Evolutionary conservation across 106 monocot genomes (phyloP).

Genomic region (Narthecium ossifragum): DNA sequence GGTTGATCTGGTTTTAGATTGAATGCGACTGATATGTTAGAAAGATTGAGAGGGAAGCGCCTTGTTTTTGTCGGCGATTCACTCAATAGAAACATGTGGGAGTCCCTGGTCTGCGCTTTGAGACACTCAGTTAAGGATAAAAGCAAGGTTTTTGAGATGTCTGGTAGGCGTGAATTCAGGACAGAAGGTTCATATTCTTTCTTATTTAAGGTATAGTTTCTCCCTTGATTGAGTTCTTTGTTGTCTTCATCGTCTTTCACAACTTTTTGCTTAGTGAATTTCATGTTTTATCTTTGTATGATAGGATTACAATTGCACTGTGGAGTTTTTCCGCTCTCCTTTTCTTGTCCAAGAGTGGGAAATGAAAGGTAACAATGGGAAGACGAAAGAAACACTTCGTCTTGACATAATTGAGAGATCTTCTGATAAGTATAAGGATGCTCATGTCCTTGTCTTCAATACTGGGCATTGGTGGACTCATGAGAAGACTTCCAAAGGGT

Average conservation of each 20-base stretch:
- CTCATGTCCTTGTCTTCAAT: slow-evolving; percentile 73
- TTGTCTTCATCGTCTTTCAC: too few relatives aligned
- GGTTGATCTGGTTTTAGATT: slow-evolving; percentile 35
- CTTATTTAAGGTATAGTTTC: slow-evolving; percentile 45
- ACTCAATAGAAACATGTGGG: slow-evolving; percentile 96
- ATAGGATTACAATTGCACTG: slow-evolving; percentile 67
- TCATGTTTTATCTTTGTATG: neutral
- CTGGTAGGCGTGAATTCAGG: slow-evolving; percentile 61
- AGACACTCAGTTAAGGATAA: slow-evolving; percentile 68
- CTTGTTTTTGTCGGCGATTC: slow-evolving; percentile 91
- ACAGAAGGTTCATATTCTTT: slow-evolving; percentile 82
- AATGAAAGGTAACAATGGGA: slow-evolving; percentile 35
- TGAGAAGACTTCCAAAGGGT: slow-evolving; percentile 89
- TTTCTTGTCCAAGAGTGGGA: slow-evolving; percentile 97
- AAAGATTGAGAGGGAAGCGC: slow-evolving; percentile 76
- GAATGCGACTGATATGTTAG: slow-evolving; percentile 76
- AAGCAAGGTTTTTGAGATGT: slow-evolving; percentile 65
- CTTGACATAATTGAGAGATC: slow-evolving; percentile 70
- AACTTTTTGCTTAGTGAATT: too few relatives aligned
- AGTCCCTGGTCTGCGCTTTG: slow-evolving; percentile 73
- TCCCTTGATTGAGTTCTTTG: neutral
- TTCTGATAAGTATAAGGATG: slow-evolving; percentile 68
- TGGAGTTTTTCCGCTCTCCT: slow-evolving; percentile 90
- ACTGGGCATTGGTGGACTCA: slow-evolving; percentile 98
- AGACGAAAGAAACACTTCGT: slow-evolving; percentile 70